These are phyloP conservation scores for Rhytidiadelphus loreus DNA, from an alignment of 225 moss, liverwort and hornwort species.

Conservation along the genomic window DNA sequence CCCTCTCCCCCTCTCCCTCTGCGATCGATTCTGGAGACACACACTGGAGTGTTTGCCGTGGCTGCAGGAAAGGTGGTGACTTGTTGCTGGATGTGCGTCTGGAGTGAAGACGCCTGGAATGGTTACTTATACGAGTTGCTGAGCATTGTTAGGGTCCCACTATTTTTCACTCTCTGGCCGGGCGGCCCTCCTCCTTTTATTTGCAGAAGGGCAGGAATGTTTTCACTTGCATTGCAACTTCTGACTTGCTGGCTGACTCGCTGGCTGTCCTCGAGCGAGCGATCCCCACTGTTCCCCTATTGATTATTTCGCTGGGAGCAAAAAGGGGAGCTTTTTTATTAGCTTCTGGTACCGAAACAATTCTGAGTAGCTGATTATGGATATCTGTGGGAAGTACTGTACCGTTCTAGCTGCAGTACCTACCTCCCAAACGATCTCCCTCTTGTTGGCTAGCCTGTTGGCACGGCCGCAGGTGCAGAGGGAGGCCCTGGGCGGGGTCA, in stretches of 20 bases:
- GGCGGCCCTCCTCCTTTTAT: neutral
- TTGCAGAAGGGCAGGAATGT: neutral
- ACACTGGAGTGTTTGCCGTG: neutral
- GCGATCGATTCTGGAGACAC: neutral
- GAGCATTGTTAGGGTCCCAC: conserved; percentile 6
- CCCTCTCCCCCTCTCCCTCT: neutral
- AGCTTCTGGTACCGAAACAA: neutral
- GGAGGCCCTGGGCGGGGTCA: neutral
- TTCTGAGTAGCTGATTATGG: neutral
- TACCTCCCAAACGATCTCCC: neutral
- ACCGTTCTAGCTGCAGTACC: neutral
- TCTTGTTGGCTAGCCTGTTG: neutral
- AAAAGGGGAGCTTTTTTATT: neutral
- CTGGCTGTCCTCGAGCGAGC: neutral
- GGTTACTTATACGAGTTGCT: conserved; percentile 15
- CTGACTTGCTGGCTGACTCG: neutral
- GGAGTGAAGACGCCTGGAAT: neutral
- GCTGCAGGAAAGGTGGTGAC: neutral
- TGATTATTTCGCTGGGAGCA: neutral
- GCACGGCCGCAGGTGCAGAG: neutral
- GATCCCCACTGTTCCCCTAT: neutral
- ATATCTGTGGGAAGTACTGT: neutral
- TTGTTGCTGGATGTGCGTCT: neutral
- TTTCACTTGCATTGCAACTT: neutral
- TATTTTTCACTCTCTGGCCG: neutral